Evolutionary conservation across 768 basidiomycete species (phyloP).

Genomic region (Dendrothele bispora): DNA sequence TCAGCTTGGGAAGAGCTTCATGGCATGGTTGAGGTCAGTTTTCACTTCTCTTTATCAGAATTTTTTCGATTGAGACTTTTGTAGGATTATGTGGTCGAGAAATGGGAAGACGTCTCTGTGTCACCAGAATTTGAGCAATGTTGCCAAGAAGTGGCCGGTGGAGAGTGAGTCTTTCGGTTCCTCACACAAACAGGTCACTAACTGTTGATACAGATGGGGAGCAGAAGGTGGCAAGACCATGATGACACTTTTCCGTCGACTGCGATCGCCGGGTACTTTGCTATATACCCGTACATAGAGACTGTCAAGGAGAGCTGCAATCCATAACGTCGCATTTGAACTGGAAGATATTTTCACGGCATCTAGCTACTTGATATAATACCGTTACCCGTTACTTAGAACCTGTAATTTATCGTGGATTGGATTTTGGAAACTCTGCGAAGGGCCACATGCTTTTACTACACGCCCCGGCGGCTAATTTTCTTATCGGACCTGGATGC

Average conservation of each 20-base stretch:
- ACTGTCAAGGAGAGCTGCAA: too few relatives aligned
- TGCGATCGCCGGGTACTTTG: slow-evolving; percentile 53
- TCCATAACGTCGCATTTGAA: too few relatives aligned
- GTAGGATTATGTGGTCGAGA: slow-evolving; percentile 75
- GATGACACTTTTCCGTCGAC: slow-evolving; percentile 63
- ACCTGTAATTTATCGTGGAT: too few relatives aligned
- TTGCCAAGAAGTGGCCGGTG: slow-evolving; percentile 69
- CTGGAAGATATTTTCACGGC: too few relatives aligned
- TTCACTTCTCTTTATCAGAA: slow-evolving; percentile 14
- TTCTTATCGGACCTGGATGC: too few relatives aligned
- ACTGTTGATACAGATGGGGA: slow-evolving; percentile 54
- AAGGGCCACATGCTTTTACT: too few relatives aligned
- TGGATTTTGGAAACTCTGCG: too few relatives aligned
- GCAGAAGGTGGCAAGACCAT: slow-evolving; percentile 68
- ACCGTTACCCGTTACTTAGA: too few relatives aligned
- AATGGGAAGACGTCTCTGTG: slow-evolving; percentile 69
- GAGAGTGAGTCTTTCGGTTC: slow-evolving; percentile 53
- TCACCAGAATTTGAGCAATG: slow-evolving; percentile 68
- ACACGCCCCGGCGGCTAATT: too few relatives aligned
- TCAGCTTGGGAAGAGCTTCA: slow-evolving; percentile 66
- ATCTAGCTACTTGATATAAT: too few relatives aligned
- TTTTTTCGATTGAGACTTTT: slow-evolving; percentile 11
- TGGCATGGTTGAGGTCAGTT: slow-evolving; percentile 55
- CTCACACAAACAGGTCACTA: slow-evolving; percentile 1
- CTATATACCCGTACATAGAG: too few relatives aligned